Evolutionary conservation across 2,329 filamentous ascomycete genomes (phyloP), one percentile per base, ranked within the genome.

Genomic region (Fonsecaea nubica): DNA sequence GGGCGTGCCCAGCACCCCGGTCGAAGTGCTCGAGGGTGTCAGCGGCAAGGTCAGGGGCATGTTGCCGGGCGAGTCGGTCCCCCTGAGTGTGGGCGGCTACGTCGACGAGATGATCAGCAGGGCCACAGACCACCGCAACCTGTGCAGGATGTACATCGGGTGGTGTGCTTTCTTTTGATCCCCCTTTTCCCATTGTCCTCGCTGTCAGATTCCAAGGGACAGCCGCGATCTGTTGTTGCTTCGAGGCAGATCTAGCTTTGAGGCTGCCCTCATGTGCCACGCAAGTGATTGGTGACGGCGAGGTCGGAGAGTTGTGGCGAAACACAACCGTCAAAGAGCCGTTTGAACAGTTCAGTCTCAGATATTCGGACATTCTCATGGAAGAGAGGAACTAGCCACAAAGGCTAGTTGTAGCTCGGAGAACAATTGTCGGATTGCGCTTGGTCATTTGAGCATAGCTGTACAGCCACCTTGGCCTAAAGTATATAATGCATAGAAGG

Each of bases 91-190:
- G 1, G 95, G 98, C 79, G 95, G 96, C 0, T 95, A 99, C 81
- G 95, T 97, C n/a, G 92, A 97, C 77, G 92, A 96, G 78, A 79
- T 99, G 78, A 95, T 99, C 72, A 87, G 90, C 76, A 89, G 94
- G 80, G 95, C 96, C 38, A 91, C 90, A 25, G 89, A 93, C 77
- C 87, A 90, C 64, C 86, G 81, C 75, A 96, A 95, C 77, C 78
- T 99, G 79, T 87, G 92, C 18, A 87, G 89, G 45, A 99, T 99
- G 96, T 99, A 98, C 79, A 97, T 98, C 79, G 95, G 95, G 21
- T 98, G 94, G 94, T 90, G 87, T 80, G 83, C 88, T 12, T 90
- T 90, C 74, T 87, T 89, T 66, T 90, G 70, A 76, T 58, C 12
- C 38, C 5, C 38, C n/a, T 25, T 25, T 2, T 2, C 21, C 6